phyloP scores from a whole-genome alignment of 768 basidiomycete genomes.

The Scleroderma bovista region DNA sequence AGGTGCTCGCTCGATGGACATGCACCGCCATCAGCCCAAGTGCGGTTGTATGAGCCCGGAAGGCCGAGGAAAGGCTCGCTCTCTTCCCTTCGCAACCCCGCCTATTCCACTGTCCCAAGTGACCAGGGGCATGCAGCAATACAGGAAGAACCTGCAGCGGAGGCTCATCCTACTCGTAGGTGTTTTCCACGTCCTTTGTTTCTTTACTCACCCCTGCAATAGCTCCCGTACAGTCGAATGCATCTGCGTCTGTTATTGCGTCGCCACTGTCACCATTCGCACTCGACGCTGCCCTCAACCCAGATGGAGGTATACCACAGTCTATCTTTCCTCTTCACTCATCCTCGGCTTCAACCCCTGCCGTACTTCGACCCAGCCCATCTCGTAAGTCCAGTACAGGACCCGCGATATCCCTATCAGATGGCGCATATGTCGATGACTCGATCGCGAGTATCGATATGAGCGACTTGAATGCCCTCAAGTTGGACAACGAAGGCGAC shows the following conservation, averaged over 20 bases:
- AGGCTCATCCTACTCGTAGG: background rate
- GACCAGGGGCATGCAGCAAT: constrained; percentile 9
- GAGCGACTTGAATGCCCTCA: constrained; percentile 28
- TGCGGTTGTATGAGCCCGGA: constrained; percentile 2
- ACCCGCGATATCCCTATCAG: background rate
- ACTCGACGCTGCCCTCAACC: background rate
- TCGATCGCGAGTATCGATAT: constrained; percentile 26
- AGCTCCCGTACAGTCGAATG: background rate
- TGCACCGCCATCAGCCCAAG: constrained; percentile 7
- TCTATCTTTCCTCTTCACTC: constrained; percentile 9
- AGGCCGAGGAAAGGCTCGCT: constrained; percentile 22
- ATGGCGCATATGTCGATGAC: constrained; percentile 11
- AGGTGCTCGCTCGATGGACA: constrained; percentile 11
- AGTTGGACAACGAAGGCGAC: constrained; percentile 23
- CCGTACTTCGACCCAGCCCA: constrained; percentile 15
- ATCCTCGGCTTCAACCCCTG: constrained; percentile 1
- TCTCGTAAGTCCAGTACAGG: constrained; percentile 8
- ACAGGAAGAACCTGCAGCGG: constrained; percentile 10
- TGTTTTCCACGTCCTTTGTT: background rate
- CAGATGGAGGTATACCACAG: background rate
- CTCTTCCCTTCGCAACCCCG: constrained; percentile 24
- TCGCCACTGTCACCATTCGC: background rate
- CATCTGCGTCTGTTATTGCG: background rate
- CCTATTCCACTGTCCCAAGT: constrained; percentile 2
- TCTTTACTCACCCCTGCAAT: background rate